phyloP scores from a whole-genome alignment of 2,329 filamentous ascomycete species.

The Camptophora hylomeconis region DNA sequence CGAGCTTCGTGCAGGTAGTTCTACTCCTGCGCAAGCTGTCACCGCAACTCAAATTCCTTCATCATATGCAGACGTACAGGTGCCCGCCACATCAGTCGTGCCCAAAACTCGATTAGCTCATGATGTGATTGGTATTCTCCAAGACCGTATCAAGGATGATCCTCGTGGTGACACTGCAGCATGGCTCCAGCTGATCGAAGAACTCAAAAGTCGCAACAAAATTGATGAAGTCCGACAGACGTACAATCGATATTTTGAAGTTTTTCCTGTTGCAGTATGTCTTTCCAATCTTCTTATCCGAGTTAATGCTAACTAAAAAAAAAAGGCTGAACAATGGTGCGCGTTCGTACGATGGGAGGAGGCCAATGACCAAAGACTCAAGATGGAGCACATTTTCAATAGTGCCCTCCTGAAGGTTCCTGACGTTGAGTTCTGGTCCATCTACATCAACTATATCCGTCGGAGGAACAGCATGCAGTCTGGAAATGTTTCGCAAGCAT shows the following conservation, averaged over 20 bases:
- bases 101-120: slow-evolving; percentile 48
- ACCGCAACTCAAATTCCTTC: slow-evolving; percentile 33
- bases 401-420: slow-evolving; percentile 65
- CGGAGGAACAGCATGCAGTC: slow-evolving; percentile 76
- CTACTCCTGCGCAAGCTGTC: slow-evolving; percentile 24
- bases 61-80: slow-evolving; percentile 21
- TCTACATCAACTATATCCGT: slow-evolving; percentile 91
- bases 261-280: slow-evolving; percentile 87
- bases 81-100: slow-evolving; percentile 19
- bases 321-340: slow-evolving; percentile 80
- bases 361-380: slow-evolving; percentile 66
- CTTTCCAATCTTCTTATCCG: slow-evolving; percentile 6
- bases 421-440: slow-evolving; percentile 77
- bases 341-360: slow-evolving; percentile 83
- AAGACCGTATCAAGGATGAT: slow-evolving; percentile 85
- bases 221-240: slow-evolving; percentile 65
- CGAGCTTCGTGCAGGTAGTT: slow-evolving; percentile 18
- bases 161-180: slow-evolving; percentile 84
- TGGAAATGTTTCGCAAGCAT: slow-evolving; percentile 63
- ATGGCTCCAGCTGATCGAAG: slow-evolving; percentile 76
- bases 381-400: slow-evolving; percentile 72
- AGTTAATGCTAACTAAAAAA: slow-evolving; percentile 22
- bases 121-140: slow-evolving; percentile 66
- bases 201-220: slow-evolving; percentile 70
- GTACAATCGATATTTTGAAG: slow-evolving; percentile 74